These are phyloP conservation scores for Warburgia ugandensis DNA, from an alignment of 164 flowering plant genomes.

Conservation along the genomic window DNA sequence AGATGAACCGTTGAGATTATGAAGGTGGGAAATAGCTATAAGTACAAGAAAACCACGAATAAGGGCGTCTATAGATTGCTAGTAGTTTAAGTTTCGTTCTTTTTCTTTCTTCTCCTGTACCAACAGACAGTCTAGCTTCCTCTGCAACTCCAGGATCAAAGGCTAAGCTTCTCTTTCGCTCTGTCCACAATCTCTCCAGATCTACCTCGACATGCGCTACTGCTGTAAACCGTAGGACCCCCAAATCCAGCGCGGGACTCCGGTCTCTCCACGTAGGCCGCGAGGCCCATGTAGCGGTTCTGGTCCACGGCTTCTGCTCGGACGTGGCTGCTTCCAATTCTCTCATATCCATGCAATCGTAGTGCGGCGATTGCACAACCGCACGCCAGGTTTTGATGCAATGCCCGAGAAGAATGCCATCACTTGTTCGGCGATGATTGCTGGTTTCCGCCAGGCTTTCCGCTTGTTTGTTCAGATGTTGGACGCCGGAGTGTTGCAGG, in stretches of 20 bases:
- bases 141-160: conserved; percentile 14
- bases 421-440: conserved; percentile 11
- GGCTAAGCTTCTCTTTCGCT: conserved; percentile 7
- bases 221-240: conserved; percentile 9
- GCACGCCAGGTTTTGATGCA: conserved; percentile 11
- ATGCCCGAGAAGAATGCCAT: conserved; percentile 6
- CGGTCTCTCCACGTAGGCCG: conserved; percentile 11
- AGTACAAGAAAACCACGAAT: conserved; percentile 6
- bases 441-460: conserved; percentile 7
- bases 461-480: conserved; percentile 11
- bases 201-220: conserved; percentile 1
- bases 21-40: too few relatives aligned
- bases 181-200: not conserved
- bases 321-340: conserved; percentile 3
- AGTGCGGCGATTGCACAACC: conserved; percentile 2
- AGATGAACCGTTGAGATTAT: too few relatives aligned
- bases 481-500: conserved; percentile 9
- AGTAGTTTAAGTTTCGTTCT: not conserved
- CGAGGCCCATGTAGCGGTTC: conserved; percentile 7
- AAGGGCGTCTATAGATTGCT: too few relatives aligned
- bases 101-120: conserved; percentile 14
- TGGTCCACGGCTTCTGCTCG: conserved; percentile 8
- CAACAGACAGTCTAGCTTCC: conserved; percentile 14
- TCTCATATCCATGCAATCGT: conserved; percentile 9
- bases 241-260: conserved; percentile 10